Percentiles rank a stretch among this genome's conserved stretches.
Evolutionary conservation across 495 filamentous ascomycete species (phyloP).

Genomic region (Aspergillus campestris): DNA sequence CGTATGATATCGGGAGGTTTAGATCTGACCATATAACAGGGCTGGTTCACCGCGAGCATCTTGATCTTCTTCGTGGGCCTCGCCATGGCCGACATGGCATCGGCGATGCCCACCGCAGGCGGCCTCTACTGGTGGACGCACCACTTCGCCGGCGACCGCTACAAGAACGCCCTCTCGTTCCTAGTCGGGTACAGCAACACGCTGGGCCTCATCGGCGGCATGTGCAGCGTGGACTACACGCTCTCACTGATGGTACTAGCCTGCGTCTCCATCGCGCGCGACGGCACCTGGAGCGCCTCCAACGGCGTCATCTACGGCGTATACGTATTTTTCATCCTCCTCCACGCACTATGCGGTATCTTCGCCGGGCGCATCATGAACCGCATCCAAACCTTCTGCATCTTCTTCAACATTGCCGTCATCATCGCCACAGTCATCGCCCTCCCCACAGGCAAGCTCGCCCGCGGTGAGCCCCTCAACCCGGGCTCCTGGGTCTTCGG

Average conservation of each 20-base stretch:
- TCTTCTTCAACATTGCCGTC: constrained; percentile 54
- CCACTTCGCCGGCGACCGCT: constrained; percentile 52
- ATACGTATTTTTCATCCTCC: constrained; percentile 49
- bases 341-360: constrained; percentile 51
- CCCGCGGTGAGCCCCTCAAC: constrained; percentile 25
- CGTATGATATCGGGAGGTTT: too few relatives aligned
- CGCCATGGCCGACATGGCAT: constrained; percentile 62
- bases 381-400: constrained; percentile 55
- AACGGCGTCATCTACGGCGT: constrained; percentile 54
- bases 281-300: constrained; percentile 54
- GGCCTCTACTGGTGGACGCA: constrained; percentile 68
- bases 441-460: constrained; percentile 47
- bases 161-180: constrained; percentile 56
- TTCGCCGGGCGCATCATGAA: constrained; percentile 53
- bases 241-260: constrained; percentile 47
- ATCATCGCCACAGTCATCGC: constrained; percentile 59
- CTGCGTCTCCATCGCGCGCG: constrained; percentile 51
- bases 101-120: constrained; percentile 62
- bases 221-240: constrained; percentile 52
- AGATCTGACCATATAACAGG: constrained; percentile 15
- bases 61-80: constrained; percentile 60
- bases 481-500: constrained; percentile 32
- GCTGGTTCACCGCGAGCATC: constrained; percentile 53
- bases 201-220: constrained; percentile 54
- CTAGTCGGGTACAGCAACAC: constrained; percentile 68